Evolutionary conservation across 257 asterid genomes (phyloP).

Genomic region (Solanum etuberosum): DNA sequence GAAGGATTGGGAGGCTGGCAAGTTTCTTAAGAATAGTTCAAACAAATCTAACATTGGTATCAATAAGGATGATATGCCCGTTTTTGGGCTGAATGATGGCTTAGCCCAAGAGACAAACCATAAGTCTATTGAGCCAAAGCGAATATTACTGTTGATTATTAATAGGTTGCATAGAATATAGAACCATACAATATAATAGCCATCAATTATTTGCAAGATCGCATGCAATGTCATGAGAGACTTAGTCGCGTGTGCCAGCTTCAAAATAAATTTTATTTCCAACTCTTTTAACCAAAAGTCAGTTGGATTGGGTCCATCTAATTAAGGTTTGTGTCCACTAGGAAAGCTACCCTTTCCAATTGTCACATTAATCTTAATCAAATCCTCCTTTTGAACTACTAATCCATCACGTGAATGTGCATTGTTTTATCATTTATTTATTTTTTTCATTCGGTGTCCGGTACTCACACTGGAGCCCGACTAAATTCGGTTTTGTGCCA

Average conservation of each 20-base stretch:
- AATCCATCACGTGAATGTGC: neutral
- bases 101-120: neutral
- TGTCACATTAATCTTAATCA: neutral
- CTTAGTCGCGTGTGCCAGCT: neutral
- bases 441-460: no score
- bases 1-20: neutral
- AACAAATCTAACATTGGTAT: neutral
- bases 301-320: neutral
- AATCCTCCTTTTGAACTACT: neutral
- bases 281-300: neutral
- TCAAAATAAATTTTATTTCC: neutral
- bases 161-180: neutral
- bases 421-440: neutral
- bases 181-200: neutral
- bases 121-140: neutral
- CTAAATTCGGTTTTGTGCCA: rapidly evolving
- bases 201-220: neutral
- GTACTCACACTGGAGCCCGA: rapidly evolving
- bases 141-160: neutral
- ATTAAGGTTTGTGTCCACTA: neutral
- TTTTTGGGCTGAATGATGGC: neutral
- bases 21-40: neutral
- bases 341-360: neutral
- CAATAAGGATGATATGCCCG: neutral
- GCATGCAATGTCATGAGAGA: neutral